A percentile compares a stretch with the other conserved stretches of the same genome.
Conservation (phyloP, 768 basidiomycete genomes). For the Podaxis pistillaris region DNA sequence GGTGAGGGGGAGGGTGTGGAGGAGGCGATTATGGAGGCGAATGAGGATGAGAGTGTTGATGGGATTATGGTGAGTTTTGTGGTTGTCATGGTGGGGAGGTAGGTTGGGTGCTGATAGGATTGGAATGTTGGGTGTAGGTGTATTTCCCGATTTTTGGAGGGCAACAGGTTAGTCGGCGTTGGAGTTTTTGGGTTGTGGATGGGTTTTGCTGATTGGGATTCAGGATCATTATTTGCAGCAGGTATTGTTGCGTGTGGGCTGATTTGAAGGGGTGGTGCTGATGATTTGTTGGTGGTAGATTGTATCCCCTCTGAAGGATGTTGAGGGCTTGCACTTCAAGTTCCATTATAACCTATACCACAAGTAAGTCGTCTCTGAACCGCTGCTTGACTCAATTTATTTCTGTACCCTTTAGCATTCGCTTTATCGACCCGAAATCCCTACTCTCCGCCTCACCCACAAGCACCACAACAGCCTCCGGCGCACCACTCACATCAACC, state of each 20-base stretch:
- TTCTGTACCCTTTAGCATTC: conserved; percentile 59
- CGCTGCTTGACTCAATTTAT: background rate
- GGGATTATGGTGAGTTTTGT: conserved; percentile 84
- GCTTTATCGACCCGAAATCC: conserved; percentile 81
- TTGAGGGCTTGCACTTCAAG: conserved; percentile 95
- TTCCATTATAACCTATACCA: conserved; percentile 95
- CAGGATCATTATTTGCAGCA: conserved; percentile 98
- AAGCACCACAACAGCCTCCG: conserved; percentile 33
- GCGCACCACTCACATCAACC: conserved; percentile 15
- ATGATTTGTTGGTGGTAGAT: conserved; percentile 44
- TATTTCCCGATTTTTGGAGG: conserved; percentile 96
- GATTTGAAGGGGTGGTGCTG: background rate
- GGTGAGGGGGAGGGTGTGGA: conserved; percentile 89
- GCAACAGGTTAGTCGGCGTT: conserved; percentile 61
- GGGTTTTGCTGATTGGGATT: conserved; percentile 2
- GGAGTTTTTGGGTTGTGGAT: background rate
- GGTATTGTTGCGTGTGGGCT: conserved; percentile 31
- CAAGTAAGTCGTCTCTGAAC: conserved; percentile 56
- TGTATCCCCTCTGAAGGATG: conserved; percentile 95
- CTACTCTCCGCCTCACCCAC: conserved; percentile 46
- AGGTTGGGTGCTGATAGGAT: background rate
- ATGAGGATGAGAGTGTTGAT: conserved; percentile 79
- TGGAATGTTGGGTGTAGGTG: conserved; percentile 49
- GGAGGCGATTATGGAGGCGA: conserved; percentile 94
- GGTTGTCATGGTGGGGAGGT: conserved; percentile 3